Percentiles rank a stretch among this genome's conserved stretches.
Evolutionary conservation across 306 rosid species (phyloP).

Genomic region (Elaeagnus macrophylla): DNA sequence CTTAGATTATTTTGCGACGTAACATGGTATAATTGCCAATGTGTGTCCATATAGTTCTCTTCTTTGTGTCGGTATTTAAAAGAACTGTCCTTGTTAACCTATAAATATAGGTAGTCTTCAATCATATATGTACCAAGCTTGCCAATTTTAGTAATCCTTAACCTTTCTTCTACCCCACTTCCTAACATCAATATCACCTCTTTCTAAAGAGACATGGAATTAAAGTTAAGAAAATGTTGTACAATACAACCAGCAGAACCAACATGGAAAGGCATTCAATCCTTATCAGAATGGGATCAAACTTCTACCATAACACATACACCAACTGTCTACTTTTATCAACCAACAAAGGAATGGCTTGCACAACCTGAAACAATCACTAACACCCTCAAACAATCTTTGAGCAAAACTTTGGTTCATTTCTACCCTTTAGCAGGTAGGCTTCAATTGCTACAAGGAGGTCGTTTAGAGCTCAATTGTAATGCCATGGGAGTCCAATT

Average conservation of each 20-base stretch:
- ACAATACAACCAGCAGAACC: not conserved
- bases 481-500: not conserved
- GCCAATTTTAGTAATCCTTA: no score
- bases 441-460: slow-evolving; percentile 4
- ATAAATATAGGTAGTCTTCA: no score
- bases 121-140: no score
- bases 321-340: slow-evolving; percentile 33
- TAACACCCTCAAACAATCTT: slow-evolving; percentile 27
- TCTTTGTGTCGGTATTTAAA: no score
- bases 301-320: not conserved
- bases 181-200: no score
- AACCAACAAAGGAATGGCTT: slow-evolving; percentile 4
- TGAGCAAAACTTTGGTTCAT: slow-evolving; percentile 33
- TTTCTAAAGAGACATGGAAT: no score
- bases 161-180: no score
- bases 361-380: not conserved
- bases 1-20: no score
- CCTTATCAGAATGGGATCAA: slow-evolving; percentile 9
- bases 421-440: slow-evolving; percentile 55
- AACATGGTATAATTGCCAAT: no score
- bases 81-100: no score
- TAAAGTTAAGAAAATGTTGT: no score
- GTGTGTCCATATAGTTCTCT: no score
- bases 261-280: not conserved
- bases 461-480: not conserved